phyloP scores from a whole-genome alignment of 208 protist genomes.

The Trypanosoma cruzi region DNA sequence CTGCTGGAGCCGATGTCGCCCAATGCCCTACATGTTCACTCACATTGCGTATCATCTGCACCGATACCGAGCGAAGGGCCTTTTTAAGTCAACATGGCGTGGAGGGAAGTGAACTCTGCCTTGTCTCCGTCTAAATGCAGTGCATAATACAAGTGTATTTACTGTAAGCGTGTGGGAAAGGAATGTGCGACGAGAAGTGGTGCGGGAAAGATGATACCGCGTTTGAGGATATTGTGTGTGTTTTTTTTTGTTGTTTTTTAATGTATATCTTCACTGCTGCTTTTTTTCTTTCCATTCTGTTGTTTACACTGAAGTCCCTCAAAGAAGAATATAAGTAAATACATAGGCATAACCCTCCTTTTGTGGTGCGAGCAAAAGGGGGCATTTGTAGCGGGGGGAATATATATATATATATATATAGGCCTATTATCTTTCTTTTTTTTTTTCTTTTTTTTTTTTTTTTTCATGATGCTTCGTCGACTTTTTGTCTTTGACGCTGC shows the following conservation, averaged over 20 bases:
- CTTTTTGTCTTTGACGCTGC: background rate
- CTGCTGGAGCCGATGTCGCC: constrained; percentile 66
- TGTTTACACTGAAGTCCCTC: background rate
- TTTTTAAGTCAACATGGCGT: constrained; percentile 36
- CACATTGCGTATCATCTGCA: constrained; percentile 83
- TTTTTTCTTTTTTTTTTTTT: background rate
- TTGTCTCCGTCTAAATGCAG: constrained; percentile 31
- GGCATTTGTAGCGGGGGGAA: background rate
- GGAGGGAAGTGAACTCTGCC: background rate
- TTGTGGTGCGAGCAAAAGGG: background rate
- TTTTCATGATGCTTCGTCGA: constrained; percentile 20
- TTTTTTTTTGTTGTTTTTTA: background rate
- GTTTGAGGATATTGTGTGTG: background rate
- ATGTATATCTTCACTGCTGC: background rate
- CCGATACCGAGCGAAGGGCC: constrained; percentile 41
- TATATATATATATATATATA: too few relatives aligned
- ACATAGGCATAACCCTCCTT: background rate
- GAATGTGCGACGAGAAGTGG: background rate
- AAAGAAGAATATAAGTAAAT: background rate
- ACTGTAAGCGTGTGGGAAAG: background rate
- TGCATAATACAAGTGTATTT: background rate
- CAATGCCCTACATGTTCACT: constrained; percentile 92
- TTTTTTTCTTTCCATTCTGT: background rate
- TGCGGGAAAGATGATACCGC: background rate
- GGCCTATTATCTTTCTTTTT: background rate